A percentile compares a stretch with the other conserved stretches of the same genome.
Conservation (phyloP, 2,329 filamentous ascomycete species). For the Stachybotrys chartarum region DNA sequence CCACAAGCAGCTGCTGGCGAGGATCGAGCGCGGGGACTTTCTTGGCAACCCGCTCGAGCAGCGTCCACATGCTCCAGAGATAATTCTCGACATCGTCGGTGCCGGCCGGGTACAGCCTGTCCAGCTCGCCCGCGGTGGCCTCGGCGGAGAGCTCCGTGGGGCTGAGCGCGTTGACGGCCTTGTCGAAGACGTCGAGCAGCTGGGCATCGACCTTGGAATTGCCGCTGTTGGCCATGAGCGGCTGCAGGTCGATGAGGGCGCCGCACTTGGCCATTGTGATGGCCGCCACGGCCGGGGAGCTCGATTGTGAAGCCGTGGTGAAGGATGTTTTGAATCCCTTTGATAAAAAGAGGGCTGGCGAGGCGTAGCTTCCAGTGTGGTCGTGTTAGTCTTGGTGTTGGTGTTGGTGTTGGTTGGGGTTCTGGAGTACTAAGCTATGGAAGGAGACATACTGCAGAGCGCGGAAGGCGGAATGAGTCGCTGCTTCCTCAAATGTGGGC, state of each 20-base stretch:
- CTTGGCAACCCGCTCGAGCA: conserved; percentile 15
- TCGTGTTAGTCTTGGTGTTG: not conserved
- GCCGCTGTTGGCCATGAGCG: not conserved
- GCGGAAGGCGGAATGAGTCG: not conserved
- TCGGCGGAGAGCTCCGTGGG: conserved; percentile 10
- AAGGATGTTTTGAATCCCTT: not conserved
- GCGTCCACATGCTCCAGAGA: conserved; percentile 21
- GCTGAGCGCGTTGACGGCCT: conserved; percentile 11
- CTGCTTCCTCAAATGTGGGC: not conserved
- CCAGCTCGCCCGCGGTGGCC: conserved; percentile 14
- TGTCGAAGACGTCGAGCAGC: conserved; percentile 14
- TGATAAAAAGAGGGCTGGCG: no score
- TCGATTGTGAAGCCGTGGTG: not conserved
- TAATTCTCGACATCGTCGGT: conserved; percentile 13
- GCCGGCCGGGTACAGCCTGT: conserved; percentile 14
- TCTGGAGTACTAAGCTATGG: no score
- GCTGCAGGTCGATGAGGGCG: conserved; percentile 3
- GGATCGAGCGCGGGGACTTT: conserved; percentile 17
- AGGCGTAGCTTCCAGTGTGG: no score
- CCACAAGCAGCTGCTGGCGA: conserved; percentile 15
- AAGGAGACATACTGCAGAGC: not conserved
- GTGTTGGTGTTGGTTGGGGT: not conserved
- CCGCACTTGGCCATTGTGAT: conserved; percentile 2
- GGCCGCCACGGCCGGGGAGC: not conserved
- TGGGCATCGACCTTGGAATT: conserved; percentile 6